Evolutionary conservation across 1,284 basidiomycete species (phyloP).

Genomic region (Cystobasidium slooffiae): DNA sequence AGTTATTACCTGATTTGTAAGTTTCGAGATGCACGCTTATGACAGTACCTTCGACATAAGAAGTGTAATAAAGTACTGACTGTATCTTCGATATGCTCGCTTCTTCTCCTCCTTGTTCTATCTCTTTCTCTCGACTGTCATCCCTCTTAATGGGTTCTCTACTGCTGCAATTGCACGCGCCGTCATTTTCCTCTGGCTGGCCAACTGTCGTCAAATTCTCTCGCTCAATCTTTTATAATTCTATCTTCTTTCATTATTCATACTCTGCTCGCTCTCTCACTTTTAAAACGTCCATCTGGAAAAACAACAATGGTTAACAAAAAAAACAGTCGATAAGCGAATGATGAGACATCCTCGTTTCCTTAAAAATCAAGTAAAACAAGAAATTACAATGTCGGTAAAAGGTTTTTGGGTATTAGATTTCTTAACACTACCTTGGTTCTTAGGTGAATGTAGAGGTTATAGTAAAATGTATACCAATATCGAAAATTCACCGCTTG

Average conservation of each 20-base stretch:
- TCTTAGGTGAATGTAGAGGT: conserved; percentile 88
- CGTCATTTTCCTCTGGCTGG: no score
- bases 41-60: background rate
- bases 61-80: background rate
- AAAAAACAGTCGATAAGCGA: conserved; percentile 87
- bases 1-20: conserved; percentile 78
- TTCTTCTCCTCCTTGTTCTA: background rate
- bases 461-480: conserved; percentile 79
- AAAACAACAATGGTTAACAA: no score
- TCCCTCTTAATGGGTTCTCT: no score
- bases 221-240: no score
- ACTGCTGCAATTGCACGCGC: no score
- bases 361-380: conserved; percentile 79
- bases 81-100: background rate
- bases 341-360: conserved; percentile 96
- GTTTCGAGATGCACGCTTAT: background rate
- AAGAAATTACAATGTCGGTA: conserved; percentile 80
- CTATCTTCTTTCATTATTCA: no score
- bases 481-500: conserved; percentile 63
- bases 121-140: background rate
- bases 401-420: conserved; percentile 77
- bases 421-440: conserved; percentile 87
- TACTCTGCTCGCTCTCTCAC: no score
- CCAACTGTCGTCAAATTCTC: no score
- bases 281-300: no score